Evolutionary conservation across 2,329 filamentous ascomycete species (phyloP).

Genomic region (Penicillium sp.): DNA sequence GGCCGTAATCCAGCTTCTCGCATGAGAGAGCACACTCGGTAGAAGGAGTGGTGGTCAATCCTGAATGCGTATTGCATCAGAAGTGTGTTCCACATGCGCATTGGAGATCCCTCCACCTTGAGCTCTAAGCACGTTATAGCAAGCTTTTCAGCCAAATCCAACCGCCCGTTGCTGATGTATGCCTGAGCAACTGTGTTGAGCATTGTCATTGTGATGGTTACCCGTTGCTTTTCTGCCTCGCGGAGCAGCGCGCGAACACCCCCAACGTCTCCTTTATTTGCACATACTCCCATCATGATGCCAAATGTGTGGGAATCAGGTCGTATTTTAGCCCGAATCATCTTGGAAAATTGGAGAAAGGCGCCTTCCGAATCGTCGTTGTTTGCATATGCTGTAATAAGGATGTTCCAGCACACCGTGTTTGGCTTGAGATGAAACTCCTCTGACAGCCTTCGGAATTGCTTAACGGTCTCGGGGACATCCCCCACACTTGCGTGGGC

Average conservation of each 20-base stretch:
- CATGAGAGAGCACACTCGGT: conserved; percentile 59
- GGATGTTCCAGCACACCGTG: conserved; percentile 69
- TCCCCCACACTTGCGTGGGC: conserved; percentile 71
- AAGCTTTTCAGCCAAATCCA: conserved; percentile 59
- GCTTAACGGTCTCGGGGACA: conserved; percentile 55
- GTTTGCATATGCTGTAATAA: conserved; percentile 70
- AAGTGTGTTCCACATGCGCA: conserved; percentile 76
- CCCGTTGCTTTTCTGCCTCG: conserved; percentile 56
- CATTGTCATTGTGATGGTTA: conserved; percentile 59
- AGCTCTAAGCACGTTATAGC: conserved; percentile 57
- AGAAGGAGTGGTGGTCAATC: conserved; percentile 57
- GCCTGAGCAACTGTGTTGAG: conserved; percentile 66
- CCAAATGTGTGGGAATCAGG: conserved; percentile 68
- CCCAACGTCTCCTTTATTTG: conserved; percentile 70
- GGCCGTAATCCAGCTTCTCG: conserved; percentile 50
- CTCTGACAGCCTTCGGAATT: conserved; percentile 62
- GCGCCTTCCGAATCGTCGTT: conserved; percentile 67
- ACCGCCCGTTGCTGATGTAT: conserved; percentile 60
- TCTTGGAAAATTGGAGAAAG: conserved; percentile 61
- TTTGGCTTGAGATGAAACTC: conserved; percentile 61
- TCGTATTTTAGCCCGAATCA: conserved; percentile 50
- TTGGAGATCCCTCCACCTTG: conserved; percentile 54
- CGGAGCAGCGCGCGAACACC: conserved; percentile 66
- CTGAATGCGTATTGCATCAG: conserved; percentile 67
- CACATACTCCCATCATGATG: conserved; percentile 71